Evolutionary conservation across 2,329 filamentous ascomycete genomes (phyloP).

Genomic region (Balansia obtecta): DNA sequence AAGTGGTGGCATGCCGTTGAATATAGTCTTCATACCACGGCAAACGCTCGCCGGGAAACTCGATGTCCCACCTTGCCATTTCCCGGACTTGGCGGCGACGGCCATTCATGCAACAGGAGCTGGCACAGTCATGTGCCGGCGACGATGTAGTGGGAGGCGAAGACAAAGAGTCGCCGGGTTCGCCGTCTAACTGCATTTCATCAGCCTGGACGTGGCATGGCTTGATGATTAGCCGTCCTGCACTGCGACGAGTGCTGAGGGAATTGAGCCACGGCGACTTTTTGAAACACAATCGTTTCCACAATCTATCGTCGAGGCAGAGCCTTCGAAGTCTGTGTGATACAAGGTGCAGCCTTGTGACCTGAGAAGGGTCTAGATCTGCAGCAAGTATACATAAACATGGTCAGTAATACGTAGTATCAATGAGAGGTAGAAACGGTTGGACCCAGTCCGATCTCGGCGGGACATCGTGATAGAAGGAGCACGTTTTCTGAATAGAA

Average conservation of each 20-base stretch:
- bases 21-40: conserved; percentile 88
- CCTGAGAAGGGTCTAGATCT: conserved; percentile 24
- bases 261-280: conserved; percentile 52
- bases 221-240: conserved; percentile 18
- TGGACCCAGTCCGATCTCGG: too few relatives aligned
- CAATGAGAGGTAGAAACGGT: background rate
- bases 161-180: background rate
- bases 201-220: background rate
- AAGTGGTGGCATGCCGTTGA: conserved; percentile 63
- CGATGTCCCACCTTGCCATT: conserved; percentile 73
- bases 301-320: conserved; percentile 62
- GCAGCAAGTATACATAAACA: background rate
- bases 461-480: too few relatives aligned
- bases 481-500: background rate
- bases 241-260: conserved; percentile 31
- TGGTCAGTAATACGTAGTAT: background rate
- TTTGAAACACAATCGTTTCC: conserved; percentile 64
- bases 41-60: conserved; percentile 56
- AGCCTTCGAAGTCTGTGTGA: conserved; percentile 53
- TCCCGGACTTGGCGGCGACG: conserved; percentile 30
- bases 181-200: conserved; percentile 7
- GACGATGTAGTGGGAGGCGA: background rate
- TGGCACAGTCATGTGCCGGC: background rate
- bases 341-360: conserved; percentile 57
- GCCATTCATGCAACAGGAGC: background rate